These are phyloP conservation scores for Boletellus dicymbophilus DNA, from an alignment of 1,284 basidiomycete species.

Conservation along the genomic window DNA sequence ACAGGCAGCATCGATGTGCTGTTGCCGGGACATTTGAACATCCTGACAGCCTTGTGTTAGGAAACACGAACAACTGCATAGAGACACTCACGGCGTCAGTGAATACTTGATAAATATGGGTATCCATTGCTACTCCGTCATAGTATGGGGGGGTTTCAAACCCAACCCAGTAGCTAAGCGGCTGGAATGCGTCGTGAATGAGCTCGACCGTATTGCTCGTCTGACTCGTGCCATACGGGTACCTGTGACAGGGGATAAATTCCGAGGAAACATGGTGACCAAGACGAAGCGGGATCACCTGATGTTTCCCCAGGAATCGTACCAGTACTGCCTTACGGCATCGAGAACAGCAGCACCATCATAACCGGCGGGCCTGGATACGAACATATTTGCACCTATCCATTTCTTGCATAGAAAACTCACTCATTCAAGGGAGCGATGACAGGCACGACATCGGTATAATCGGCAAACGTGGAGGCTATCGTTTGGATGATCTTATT, in stretches of 20 bases:
- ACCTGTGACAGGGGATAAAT: slow-evolving; percentile 36
- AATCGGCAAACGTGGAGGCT: slow-evolving; percentile 60
- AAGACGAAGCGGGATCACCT: slow-evolving; percentile 46
- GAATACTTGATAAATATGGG: slow-evolving; percentile 84
- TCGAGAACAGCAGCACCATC: slow-evolving; percentile 53
- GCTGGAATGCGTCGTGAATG: slow-evolving; percentile 87
- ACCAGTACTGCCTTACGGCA: slow-evolving; percentile 71
- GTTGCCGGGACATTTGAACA: slow-evolving; percentile 48
- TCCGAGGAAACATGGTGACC: neutral
- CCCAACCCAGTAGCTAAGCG: slow-evolving; percentile 71
- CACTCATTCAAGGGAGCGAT: slow-evolving; percentile 83
- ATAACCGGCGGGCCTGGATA: slow-evolving; percentile 82
- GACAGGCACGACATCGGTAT: slow-evolving; percentile 64
- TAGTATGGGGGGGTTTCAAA: slow-evolving; percentile 62
- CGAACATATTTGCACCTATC: neutral
- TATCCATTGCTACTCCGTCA: slow-evolving; percentile 81
- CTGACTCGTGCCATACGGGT: slow-evolving; percentile 58
- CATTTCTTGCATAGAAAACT: slow-evolving; percentile 25
- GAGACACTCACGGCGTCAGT: slow-evolving; percentile 47
- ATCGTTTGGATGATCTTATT: slow-evolving; percentile 68
- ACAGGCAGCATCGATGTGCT: slow-evolving; percentile 75
- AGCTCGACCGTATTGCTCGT: slow-evolving; percentile 67
- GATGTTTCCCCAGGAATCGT: slow-evolving; percentile 74
- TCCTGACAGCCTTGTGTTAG: slow-evolving; percentile 38
- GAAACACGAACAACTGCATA: neutral